These are phyloP conservation scores for Suhomyces kunorum DNA, from an alignment of 1,139 yeast species.

Conservation along the genomic window DNA sequence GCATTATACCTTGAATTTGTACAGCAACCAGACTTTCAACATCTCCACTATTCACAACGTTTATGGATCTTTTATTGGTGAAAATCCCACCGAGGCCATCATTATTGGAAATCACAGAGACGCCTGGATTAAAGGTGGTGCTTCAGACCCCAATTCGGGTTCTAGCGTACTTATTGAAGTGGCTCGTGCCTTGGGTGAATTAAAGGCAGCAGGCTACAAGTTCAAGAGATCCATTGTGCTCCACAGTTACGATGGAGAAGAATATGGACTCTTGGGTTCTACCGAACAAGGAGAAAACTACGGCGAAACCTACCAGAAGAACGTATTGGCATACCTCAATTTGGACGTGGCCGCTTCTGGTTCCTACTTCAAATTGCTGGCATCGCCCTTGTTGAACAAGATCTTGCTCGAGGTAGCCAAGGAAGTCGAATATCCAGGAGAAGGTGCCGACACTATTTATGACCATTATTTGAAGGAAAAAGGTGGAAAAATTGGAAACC, in stretches of 20 bases:
- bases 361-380: conserved; percentile 31
- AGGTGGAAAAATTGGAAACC: conserved; percentile 36
- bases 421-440: conserved; percentile 49
- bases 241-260: conserved; percentile 50
- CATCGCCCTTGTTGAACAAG: conserved; percentile 43
- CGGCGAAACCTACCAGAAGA: conserved; percentile 35
- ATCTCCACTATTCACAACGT: conserved; percentile 48
- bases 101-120: conserved; percentile 51
- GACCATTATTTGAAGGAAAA: conserved; percentile 55
- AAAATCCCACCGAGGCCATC: conserved; percentile 41
- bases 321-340: conserved; percentile 48
- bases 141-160: conserved; percentile 52
- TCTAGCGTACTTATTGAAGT: conserved; percentile 45
- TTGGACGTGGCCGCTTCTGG: conserved; percentile 46
- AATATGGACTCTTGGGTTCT: conserved; percentile 49
- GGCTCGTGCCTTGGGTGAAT: conserved; percentile 48
- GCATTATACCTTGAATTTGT: conserved; percentile 41
- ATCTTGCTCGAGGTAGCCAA: conserved; percentile 36
- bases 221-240: conserved; percentile 45
- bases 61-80: conserved; percentile 48
- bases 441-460: conserved; percentile 46
- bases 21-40: conserved; percentile 43
- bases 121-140: conserved; percentile 58
- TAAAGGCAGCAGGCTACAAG: conserved; percentile 44
- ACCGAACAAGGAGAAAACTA: conserved; percentile 50